Percentiles rank a stretch among this genome's conserved stretches.
phyloP scores from a whole-genome alignment of 129 eudicot species.

The Centrapalus pauciflorus region DNA sequence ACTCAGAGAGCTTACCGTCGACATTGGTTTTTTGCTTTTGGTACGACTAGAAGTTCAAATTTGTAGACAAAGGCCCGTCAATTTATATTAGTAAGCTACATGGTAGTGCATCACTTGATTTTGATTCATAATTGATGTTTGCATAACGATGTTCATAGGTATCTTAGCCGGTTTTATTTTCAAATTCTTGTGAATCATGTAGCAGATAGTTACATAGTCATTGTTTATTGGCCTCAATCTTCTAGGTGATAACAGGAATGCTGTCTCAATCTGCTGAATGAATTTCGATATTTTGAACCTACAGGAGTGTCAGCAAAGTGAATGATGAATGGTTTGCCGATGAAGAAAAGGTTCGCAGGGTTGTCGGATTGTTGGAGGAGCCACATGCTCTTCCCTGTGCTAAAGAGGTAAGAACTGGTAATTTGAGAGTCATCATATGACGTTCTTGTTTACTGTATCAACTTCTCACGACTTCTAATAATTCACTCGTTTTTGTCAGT shows the following conservation, averaged over 20 bases:
- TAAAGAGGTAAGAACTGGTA: conserved; percentile 50
- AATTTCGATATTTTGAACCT: conserved; percentile 22
- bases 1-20: not conserved
- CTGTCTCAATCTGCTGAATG: conserved; percentile 13
- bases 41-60: not conserved
- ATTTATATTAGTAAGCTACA: not conserved
- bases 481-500: conserved; percentile 34
- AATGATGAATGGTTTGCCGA: conserved; percentile 97
- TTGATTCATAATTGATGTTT: not conserved
- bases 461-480: conserved; percentile 16
- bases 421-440: conserved; percentile 1
- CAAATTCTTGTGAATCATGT: not conserved
- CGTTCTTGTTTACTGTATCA: not conserved
- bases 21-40: not conserved
- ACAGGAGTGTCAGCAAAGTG: conserved; percentile 96
- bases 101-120: not conserved
- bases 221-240: conserved; percentile 18
- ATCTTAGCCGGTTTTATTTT: conserved; percentile 2
- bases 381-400: conserved; percentile 46
- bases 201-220: conserved; percentile 12
- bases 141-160: not conserved
- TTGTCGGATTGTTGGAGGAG: conserved; percentile 75
- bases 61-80: not conserved
- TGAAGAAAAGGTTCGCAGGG: conserved; percentile 83
- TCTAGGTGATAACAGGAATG: conserved; percentile 24